Evolutionary conservation across 2,329 filamentous ascomycete species (phyloP), one percentile per base, ranked within the genome.

Genomic region (Escovopsis sp.): DNA sequence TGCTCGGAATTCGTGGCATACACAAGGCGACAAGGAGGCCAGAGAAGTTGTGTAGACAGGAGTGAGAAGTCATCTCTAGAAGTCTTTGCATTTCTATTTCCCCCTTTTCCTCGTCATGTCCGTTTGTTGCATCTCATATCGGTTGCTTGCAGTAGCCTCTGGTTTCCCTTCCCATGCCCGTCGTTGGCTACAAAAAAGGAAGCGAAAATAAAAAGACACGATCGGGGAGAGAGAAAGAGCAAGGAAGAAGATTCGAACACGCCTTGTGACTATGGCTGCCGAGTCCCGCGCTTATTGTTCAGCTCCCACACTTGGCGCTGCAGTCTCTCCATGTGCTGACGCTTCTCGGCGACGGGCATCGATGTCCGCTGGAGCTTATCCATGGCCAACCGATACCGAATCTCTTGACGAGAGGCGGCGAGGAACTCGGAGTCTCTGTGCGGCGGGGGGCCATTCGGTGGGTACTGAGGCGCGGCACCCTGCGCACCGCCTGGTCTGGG

Each of bases 351-450:
- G 10, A 12, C 19, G 30, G 12, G 28, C 12, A 15, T 37, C 38
- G 43, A 36, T 26, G 55, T 53, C 46, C 48, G 57, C 19, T 75
- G 75, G 19, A 86, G 57, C 0, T 73, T 70, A 43, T 75, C 69
- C 12, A 86, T 61, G 68, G 85, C 81, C 18, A 71, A 62, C 42
- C 71, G 67, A 12, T 86, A 66, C 52, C 84, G 72, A 3, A 69
- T 71, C 47, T 82, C 73, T 3, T 75, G 43, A 6, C 19, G 26
- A 12, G 41, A 36, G 6, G 32, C n/a, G 30, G 34, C 12, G 1
- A 38, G 36, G 35, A 43, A 42, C 23, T 35, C 37, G 12, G 36
- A 35, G 6, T 36, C 35, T 26, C 12, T 41, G 10, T 30, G 37
- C 23, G 33, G 10, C 38, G 39, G 26, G 11, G 19, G 8, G 12